phyloP scores from a whole-genome alignment of 108 stramenopile species.

The Craspedostauros australis region DNA sequence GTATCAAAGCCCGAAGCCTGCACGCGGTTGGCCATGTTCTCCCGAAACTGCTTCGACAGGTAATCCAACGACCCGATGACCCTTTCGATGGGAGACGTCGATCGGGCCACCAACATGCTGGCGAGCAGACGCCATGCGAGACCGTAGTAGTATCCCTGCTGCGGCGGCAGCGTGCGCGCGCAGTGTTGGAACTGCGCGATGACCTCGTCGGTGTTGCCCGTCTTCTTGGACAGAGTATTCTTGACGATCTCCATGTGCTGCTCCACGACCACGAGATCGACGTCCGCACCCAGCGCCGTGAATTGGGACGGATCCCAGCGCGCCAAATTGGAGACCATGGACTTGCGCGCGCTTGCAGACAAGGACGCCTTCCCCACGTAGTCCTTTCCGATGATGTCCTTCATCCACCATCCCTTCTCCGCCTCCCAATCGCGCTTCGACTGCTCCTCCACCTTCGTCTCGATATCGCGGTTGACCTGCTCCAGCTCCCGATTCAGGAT shows the following conservation, averaged over 20 bases:
- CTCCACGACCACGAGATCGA: not conserved
- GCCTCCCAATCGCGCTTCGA: conserved; percentile 28
- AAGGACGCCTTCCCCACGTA: no score
- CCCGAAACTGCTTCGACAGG: conserved; percentile 31
- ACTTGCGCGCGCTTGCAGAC: not conserved
- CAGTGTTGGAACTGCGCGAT: no score
- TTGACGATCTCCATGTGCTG: conserved; percentile 14
- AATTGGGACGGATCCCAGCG: not conserved
- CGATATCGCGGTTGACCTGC: conserved; percentile 6
- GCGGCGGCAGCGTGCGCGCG: no score
- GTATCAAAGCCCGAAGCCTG: conserved; percentile 20
- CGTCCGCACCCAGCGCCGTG: not conserved
- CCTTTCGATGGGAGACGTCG: conserved; percentile 12
- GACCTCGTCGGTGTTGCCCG: not conserved
- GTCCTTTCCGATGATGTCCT: conserved; percentile 28
- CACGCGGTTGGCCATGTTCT: conserved; percentile 26
- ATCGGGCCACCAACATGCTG: conserved; percentile 11
- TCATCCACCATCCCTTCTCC: conserved; percentile 36
- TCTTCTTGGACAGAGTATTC: not conserved
- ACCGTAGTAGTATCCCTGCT: no score
- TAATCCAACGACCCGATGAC: conserved; percentile 27
- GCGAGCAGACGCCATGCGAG: conserved; percentile 26
- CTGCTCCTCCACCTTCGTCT: conserved; percentile 24
- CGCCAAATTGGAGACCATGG: not conserved
- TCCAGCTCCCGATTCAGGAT: conserved; percentile 20